A percentile compares a stretch with the other conserved stretches of the same genome.
Evolutionary conservation across 306 rosid species (phyloP).

Genomic region (Neltuma alba): DNA sequence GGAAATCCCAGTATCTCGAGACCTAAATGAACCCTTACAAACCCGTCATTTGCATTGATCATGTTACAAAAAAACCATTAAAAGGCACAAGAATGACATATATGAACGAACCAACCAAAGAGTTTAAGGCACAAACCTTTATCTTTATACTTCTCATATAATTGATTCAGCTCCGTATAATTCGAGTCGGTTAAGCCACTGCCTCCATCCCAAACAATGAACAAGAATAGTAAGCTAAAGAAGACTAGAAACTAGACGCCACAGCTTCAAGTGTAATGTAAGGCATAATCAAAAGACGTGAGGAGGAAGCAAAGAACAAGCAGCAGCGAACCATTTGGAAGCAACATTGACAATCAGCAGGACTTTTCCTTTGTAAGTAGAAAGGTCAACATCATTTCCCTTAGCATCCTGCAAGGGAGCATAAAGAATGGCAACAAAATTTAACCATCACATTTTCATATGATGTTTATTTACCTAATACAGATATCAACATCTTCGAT

Average conservation of each 20-base stretch:
- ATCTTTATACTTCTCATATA: slow-evolving; percentile 70
- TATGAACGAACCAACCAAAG: slow-evolving; percentile 3
- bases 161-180: slow-evolving; percentile 79
- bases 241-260: background rate
- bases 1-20: slow-evolving; percentile 88
- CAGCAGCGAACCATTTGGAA: slow-evolving; percentile 70
- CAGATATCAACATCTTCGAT: background rate
- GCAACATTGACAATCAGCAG: slow-evolving; percentile 86
- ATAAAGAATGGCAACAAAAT: background rate
- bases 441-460: background rate
- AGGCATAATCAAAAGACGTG: background rate
- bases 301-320: background rate
- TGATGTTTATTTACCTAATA: background rate
- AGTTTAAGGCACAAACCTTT: slow-evolving; percentile 55
- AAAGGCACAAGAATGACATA: background rate
- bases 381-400: slow-evolving; percentile 68
- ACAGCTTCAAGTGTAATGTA: background rate
- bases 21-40: slow-evolving; percentile 45
- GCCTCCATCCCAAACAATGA: slow-evolving; percentile 40
- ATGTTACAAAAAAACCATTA: too few relatives aligned
- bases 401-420: slow-evolving; percentile 61
- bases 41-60: too few relatives aligned
- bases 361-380: slow-evolving; percentile 72
- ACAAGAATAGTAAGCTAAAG: slow-evolving; percentile 10
- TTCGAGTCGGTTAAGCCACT: slow-evolving; percentile 91